Evolutionary conservation across 2,329 filamentous ascomycete species (phyloP).

Genomic region (Corinectria fuckeliana): DNA sequence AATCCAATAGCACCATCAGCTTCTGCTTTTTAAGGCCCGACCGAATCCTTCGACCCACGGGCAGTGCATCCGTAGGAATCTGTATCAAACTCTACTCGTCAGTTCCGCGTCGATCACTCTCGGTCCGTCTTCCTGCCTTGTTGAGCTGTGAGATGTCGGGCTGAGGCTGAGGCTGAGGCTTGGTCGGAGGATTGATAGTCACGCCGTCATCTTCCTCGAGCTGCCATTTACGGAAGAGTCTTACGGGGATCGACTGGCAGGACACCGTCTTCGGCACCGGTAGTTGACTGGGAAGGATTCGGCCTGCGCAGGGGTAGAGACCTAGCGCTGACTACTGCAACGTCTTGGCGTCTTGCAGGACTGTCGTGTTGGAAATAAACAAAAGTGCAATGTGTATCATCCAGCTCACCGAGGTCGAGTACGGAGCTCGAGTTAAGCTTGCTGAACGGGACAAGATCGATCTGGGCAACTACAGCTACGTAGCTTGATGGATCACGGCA

Average conservation of each 20-base stretch:
- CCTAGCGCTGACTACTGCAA: background rate
- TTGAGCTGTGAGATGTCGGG: background rate
- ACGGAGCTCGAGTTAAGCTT: background rate
- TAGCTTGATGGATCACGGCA: background rate
- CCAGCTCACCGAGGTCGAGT: background rate
- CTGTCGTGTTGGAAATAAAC: background rate
- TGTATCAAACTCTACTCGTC: background rate
- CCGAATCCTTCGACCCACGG: background rate
- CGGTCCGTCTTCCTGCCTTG: background rate
- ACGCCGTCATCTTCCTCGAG: constrained; percentile 11
- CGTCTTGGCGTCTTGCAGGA: background rate
- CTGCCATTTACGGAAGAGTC: background rate
- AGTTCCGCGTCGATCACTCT: constrained; percentile 16
- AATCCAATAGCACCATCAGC: background rate
- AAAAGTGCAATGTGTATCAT: background rate
- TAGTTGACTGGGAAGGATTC: background rate
- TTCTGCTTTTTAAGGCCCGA: background rate
- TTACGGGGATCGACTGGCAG: background rate
- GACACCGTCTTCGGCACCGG: background rate
- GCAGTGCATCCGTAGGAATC: background rate
- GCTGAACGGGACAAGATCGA: background rate
- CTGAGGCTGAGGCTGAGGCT: background rate
- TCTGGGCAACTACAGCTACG: background rate
- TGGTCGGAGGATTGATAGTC: background rate
- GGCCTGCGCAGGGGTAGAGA: background rate